phyloP scores from a whole-genome alignment of 306 rosid genomes.

The Cercis canadensis region DNA sequence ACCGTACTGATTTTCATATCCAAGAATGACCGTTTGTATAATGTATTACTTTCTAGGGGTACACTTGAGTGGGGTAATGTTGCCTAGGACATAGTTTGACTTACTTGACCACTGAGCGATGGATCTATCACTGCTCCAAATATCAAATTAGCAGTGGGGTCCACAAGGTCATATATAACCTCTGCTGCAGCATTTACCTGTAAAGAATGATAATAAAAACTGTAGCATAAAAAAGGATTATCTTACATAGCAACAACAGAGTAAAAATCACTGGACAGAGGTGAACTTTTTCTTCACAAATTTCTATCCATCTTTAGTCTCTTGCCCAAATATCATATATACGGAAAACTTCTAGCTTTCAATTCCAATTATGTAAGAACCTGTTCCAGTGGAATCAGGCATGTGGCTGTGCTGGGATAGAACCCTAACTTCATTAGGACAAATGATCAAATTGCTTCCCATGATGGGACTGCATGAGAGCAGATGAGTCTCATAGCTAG shows the following conservation, averaged over 20 bases:
- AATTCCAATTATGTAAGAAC: constrained; percentile 19
- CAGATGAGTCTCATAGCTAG: too few relatives aligned
- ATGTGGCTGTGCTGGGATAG: neutral
- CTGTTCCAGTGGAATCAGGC: constrained; percentile 18
- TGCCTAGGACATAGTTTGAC: constrained; percentile 35
- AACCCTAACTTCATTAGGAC: constrained; percentile 11
- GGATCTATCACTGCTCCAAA: constrained; percentile 99
- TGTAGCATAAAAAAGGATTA: constrained; percentile 31
- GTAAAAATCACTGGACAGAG: constrained; percentile 19
- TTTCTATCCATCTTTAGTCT: constrained; percentile 9
- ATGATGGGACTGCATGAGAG: too few relatives aligned
- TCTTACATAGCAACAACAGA: constrained; percentile 20
- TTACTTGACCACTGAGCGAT: constrained; percentile 94
- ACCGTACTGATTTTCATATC: too few relatives aligned
- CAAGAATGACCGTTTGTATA: too few relatives aligned
- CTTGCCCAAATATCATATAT: constrained; percentile 11
- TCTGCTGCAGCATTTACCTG: constrained; percentile 99
- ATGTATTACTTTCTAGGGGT: too few relatives aligned
- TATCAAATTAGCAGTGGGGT: constrained; percentile 93
- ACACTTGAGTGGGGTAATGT: too few relatives aligned
- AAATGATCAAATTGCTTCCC: constrained; percentile 4
- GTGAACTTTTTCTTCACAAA: neutral
- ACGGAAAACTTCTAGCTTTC: constrained; percentile 1
- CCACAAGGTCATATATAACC: constrained; percentile 99
- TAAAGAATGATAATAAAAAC: constrained; percentile 33